These are phyloP conservation scores for Penicillium digitatum DNA, from an alignment of 2,329 filamentous ascomycete genomes.

Conservation along the genomic window DNA sequence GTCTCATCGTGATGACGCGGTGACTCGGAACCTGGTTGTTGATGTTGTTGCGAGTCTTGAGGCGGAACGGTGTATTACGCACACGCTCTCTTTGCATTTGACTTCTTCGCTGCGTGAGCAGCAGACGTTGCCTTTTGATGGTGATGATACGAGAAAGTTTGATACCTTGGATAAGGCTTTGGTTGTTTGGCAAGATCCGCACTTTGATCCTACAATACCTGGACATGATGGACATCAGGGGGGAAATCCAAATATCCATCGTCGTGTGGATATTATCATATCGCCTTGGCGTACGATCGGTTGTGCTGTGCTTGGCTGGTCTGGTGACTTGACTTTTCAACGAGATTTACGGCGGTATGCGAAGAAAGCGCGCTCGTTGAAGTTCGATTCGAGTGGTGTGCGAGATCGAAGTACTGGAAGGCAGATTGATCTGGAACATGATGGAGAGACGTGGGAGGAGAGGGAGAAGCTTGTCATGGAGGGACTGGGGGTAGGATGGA, in stretches of 20 bases:
- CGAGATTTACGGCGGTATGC: slow-evolving; percentile 78
- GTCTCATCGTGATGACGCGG: slow-evolving; percentile 67
- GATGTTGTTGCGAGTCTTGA: slow-evolving; percentile 71
- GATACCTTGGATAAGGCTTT: slow-evolving; percentile 88
- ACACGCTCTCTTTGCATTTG: slow-evolving; percentile 69
- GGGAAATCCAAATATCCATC: slow-evolving; percentile 68
- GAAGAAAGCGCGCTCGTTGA: slow-evolving; percentile 66
- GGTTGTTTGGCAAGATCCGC: slow-evolving; percentile 81
- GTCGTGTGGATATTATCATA: slow-evolving; percentile 88
- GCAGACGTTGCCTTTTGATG: slow-evolving; percentile 54
- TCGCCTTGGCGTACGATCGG: slow-evolving; percentile 84
- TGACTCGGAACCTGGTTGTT: slow-evolving; percentile 66
- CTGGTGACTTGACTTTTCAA: slow-evolving; percentile 83
- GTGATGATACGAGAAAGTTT: slow-evolving; percentile 54
- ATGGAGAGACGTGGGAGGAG: slow-evolving; percentile 56
- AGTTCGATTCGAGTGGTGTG: slow-evolving; percentile 89
- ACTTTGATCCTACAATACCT: slow-evolving; percentile 30
- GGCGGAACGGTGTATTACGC: slow-evolving; percentile 66
- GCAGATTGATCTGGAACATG: slow-evolving; percentile 66
- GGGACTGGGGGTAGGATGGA: slow-evolving; percentile 66
- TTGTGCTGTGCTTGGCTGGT: slow-evolving; percentile 85
- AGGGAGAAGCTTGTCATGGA: slow-evolving; percentile 80
- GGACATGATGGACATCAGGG: slow-evolving; percentile 29
- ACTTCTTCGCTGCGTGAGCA: slow-evolving; percentile 71
- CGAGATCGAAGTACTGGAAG: slow-evolving; percentile 61